Percentiles rank a stretch among this genome's conserved stretches.
These are phyloP conservation scores for Crucihimalaya himalaica DNA, from an alignment of 345 rosid genomes.

Conservation along the genomic window DNA sequence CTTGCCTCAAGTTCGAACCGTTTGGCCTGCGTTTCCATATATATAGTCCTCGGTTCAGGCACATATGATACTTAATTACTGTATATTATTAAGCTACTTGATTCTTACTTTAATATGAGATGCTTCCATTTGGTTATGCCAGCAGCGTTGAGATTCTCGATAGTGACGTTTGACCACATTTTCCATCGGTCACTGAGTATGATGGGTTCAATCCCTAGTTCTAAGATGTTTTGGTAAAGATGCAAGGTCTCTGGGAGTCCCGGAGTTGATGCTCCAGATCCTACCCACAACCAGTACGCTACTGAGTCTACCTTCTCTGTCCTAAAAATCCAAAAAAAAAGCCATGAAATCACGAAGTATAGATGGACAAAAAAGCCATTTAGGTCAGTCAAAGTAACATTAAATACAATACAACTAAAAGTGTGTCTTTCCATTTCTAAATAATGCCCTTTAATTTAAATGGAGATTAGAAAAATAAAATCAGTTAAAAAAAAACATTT, in stretches of 20 bases:
- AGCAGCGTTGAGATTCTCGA: slow-evolving; percentile 37
- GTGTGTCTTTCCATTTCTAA: background rate
- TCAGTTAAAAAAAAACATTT: background rate
- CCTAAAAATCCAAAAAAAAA: slow-evolving; percentile 16
- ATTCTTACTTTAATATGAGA: slow-evolving; percentile 42
- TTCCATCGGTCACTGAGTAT: slow-evolving; percentile 45
- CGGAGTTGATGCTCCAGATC: slow-evolving; percentile 40
- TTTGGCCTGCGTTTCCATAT: slow-evolving; percentile 27
- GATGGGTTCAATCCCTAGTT: slow-evolving; percentile 42
- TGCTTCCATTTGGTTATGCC: slow-evolving; percentile 49
- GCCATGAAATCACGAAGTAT: background rate
- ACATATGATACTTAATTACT: background rate
- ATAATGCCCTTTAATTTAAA: no score
- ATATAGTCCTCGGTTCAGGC: background rate
- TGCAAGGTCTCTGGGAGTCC: slow-evolving; percentile 39
- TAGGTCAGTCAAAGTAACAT: background rate
- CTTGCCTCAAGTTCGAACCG: slow-evolving; percentile 5
- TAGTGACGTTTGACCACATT: slow-evolving; percentile 12
- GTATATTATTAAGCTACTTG: background rate
- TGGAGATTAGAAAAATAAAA: no score
- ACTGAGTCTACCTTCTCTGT: slow-evolving; percentile 15
- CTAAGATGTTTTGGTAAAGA: slow-evolving; percentile 41
- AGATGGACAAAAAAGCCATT: background rate
- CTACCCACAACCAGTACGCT: slow-evolving; percentile 19
- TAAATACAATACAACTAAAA: background rate